A percentile compares a stretch with the other conserved stretches of the same genome.
These are phyloP conservation scores for Berkeleyomyces basicola DNA, from an alignment of 2,329 filamentous ascomycete genomes.

Conservation along the genomic window DNA sequence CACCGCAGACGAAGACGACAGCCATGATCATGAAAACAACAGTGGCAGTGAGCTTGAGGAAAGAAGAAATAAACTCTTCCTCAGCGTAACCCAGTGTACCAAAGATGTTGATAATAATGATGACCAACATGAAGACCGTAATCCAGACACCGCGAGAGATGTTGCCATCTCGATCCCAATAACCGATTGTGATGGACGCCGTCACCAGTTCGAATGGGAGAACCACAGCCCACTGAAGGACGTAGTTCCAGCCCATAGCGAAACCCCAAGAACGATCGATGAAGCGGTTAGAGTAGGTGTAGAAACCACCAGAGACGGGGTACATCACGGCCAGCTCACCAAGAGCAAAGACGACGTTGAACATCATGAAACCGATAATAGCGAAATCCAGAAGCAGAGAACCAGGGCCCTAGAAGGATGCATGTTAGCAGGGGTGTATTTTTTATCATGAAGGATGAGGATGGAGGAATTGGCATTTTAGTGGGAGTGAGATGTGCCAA, in stretches of 20 bases:
- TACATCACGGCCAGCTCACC: constrained; percentile 46
- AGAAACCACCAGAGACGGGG: constrained; percentile 46
- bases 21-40: constrained; percentile 46
- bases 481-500: not conserved
- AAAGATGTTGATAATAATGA: constrained; percentile 37
- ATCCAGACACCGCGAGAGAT: constrained; percentile 35
- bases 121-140: constrained; percentile 32
- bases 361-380: constrained; percentile 44
- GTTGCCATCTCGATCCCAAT: constrained; percentile 28
- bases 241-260: constrained; percentile 35
- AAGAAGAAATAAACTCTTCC: constrained; percentile 39
- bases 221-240: constrained; percentile 35
- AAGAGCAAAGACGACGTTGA: constrained; percentile 43
- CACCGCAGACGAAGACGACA: constrained; percentile 39
- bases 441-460: not conserved
- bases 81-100: constrained; percentile 36
- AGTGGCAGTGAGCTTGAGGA: constrained; percentile 40
- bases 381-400: constrained; percentile 33
- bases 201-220: constrained; percentile 35
- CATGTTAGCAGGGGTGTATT: constrained; percentile 5
- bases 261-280: constrained; percentile 45
- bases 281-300: constrained; percentile 43
- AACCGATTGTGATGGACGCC: constrained; percentile 32
- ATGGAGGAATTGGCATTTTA: not conserved
- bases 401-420: constrained; percentile 22